A percentile compares a stretch with the other conserved stretches of the same genome.
These are phyloP conservation scores for Vachellia pachyceras DNA, from an alignment of 306 rosid species.

Conservation along the genomic window DNA sequence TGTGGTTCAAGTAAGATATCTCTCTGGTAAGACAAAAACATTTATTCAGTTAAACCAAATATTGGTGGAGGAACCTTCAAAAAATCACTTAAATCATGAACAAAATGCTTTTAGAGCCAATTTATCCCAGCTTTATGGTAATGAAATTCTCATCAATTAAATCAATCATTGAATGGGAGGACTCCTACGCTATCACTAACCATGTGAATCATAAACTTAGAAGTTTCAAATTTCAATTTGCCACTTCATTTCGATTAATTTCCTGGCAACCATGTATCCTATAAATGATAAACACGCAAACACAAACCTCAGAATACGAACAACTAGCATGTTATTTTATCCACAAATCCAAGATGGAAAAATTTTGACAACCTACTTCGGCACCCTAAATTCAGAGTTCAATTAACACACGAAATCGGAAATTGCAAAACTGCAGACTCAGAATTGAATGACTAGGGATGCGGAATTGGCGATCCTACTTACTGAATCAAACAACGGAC, in stretches of 20 bases:
- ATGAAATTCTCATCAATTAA: neutral
- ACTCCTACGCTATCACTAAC: neutral
- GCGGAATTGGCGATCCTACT: neutral
- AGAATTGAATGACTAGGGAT: constrained; percentile 7
- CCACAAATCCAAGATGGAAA: neutral
- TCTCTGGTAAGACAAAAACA: neutral
- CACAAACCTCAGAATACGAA: neutral
- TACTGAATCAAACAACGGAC: neutral
- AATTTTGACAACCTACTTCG: constrained; percentile 23
- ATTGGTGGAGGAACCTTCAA: neutral
- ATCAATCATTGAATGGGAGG: neutral
- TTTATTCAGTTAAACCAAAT: neutral
- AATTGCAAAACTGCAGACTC: neutral
- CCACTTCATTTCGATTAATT: constrained; percentile 14
- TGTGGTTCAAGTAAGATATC: neutral
- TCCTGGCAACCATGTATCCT: constrained; percentile 19
- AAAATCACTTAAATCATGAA: neutral
- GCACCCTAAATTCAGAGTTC: neutral
- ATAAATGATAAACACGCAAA: neutral
- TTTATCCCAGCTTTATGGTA: neutral
- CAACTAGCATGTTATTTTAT: neutral
- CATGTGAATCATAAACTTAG: neutral
- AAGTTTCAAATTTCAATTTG: neutral
- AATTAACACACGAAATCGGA: neutral
- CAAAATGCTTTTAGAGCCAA: neutral